phyloP scores from a whole-genome alignment of 805 yeast species.

The Hanseniaspora singularis region DNA sequence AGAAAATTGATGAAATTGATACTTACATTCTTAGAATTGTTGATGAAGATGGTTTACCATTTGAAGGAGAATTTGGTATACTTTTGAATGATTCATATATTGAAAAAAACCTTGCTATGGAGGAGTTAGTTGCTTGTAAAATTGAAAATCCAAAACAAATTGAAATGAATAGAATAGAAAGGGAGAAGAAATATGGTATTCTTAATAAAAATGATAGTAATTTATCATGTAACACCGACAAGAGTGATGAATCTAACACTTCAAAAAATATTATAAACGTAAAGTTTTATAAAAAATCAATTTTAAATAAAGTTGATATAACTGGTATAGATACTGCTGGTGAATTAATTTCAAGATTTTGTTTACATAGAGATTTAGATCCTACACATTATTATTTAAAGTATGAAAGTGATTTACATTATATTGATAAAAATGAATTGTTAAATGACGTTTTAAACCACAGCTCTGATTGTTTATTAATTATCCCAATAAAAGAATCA shows the following conservation, averaged over 20 bases:
- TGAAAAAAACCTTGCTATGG: conserved; percentile 56
- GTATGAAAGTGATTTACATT: conserved; percentile 27
- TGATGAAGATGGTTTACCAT: conserved; percentile 89
- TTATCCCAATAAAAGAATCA: conserved; percentile 34
- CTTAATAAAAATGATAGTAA: conserved; percentile 5
- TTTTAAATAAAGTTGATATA: conserved; percentile 24
- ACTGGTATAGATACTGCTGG: conserved; percentile 25
- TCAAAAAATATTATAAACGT: conserved; percentile 20
- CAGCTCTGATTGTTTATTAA: conserved; percentile 28
- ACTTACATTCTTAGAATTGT: conserved; percentile 48
- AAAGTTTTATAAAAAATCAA: conserved; percentile 17
- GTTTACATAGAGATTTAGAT: conserved; percentile 29
- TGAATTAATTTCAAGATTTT: conserved; percentile 30
- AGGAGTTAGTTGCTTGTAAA: conserved; percentile 62
- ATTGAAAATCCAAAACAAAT: conserved; percentile 40
- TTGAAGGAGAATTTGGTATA: conserved; percentile 82
- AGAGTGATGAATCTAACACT: conserved; percentile 28
- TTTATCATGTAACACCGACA: conserved; percentile 12
- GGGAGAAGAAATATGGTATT: conserved; percentile 40
- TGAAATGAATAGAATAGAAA: conserved; percentile 36
- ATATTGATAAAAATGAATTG: conserved; percentile 32
- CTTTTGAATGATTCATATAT: conserved; percentile 57
- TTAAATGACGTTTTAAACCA: conserved; percentile 5
- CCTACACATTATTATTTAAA: conserved; percentile 31
- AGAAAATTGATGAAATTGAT: conserved; percentile 1